phyloP scores from a whole-genome alignment of 192 early-diverging fungal genomes.

The Coemansia sp. region DNA sequence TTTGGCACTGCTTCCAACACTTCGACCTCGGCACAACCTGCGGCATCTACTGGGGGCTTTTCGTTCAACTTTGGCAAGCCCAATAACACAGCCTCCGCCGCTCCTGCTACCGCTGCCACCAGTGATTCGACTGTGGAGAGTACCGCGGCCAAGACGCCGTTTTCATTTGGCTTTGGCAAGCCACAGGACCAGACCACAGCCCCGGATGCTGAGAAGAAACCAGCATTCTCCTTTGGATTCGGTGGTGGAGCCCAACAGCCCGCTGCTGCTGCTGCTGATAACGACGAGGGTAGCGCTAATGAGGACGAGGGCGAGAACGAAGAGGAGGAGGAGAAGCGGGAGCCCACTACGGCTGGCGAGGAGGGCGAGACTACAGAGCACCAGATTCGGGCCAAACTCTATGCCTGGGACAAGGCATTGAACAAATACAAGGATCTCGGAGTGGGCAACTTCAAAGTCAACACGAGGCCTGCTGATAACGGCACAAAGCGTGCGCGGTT shows the following conservation, averaged over 20 bases:
- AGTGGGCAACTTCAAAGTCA: slow-evolving; percentile 45
- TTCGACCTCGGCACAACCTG: slow-evolving; percentile 2
- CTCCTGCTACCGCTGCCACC: neutral
- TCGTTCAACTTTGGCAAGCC: slow-evolving; percentile 37
- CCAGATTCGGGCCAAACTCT: slow-evolving; percentile 45
- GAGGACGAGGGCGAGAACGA: slow-evolving; percentile 9
- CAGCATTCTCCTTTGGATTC: slow-evolving; percentile 50
- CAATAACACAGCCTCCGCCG: slow-evolving; percentile 10
- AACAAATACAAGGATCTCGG: slow-evolving; percentile 52
- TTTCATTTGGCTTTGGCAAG: slow-evolving; percentile 42
- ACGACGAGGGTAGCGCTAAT: slow-evolving; percentile 5
- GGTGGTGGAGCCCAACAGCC: slow-evolving; percentile 16
- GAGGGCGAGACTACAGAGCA: slow-evolving; percentile 54
- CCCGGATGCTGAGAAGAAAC: slow-evolving; percentile 12
- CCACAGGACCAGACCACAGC: neutral
- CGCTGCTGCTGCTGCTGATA: neutral
- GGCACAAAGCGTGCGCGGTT: slow-evolving; percentile 33
- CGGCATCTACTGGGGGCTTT: slow-evolving; percentile 11
- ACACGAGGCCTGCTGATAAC: slow-evolving; percentile 23
- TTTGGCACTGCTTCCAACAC: slow-evolving; percentile 15
- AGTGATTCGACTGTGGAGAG: neutral
- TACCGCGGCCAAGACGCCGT: slow-evolving; percentile 29
- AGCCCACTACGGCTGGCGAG: slow-evolving; percentile 47
- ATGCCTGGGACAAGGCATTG: slow-evolving; percentile 35
- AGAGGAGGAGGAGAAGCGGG: slow-evolving; percentile 15